Percentiles rank a stretch among this genome's conserved stretches.
These are phyloP conservation scores for Lipomyces chichibuensis DNA, from an alignment of 805 yeast species.

Conservation along the genomic window DNA sequence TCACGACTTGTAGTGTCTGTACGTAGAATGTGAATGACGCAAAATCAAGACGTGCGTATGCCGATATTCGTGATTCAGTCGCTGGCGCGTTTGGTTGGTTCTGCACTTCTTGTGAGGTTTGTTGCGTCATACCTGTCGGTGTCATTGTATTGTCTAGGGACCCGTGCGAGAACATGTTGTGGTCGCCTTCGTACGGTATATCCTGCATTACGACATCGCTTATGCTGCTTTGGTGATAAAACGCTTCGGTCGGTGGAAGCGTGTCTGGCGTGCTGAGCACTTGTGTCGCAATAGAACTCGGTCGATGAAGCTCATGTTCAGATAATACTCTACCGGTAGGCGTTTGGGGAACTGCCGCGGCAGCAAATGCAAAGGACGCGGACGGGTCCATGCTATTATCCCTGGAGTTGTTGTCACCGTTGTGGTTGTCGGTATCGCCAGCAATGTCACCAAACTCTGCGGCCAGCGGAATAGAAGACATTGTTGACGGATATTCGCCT, in stretches of 20 bases:
- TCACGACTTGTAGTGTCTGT: conserved; percentile 89
- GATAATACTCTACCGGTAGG: conserved; percentile 7
- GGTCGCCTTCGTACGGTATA: not conserved
- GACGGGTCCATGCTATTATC: not conserved
- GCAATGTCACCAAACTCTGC: not conserved
- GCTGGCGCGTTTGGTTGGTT: not conserved
- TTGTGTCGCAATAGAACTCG: conserved; percentile 3
- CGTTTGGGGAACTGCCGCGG: conserved; percentile 7
- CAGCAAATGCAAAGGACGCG: conserved; percentile 7
- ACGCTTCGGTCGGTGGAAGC: conserved; percentile 17
- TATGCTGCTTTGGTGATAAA: not conserved
- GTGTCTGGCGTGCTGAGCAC: conserved; percentile 20
- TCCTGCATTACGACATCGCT: conserved; percentile 11
- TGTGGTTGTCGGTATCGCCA: not conserved
- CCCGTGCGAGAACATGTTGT: conserved; percentile 1
- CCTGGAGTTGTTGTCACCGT: not conserved
- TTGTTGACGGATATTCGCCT: conserved; percentile 7
- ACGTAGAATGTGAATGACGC: conserved; percentile 93
- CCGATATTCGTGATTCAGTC: conserved; percentile 45
- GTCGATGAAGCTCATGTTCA: not conserved
- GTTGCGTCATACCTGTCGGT: not conserved
- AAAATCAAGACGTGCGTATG: conserved; percentile 69
- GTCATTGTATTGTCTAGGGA: conserved; percentile 1
- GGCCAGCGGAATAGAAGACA: conserved; percentile 6
- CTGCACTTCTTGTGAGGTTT: not conserved